Percentiles rank a stretch among this genome's conserved stretches.
These are phyloP conservation scores for Fusarium heterosporum DNA, from an alignment of 2,329 filamentous ascomycete genomes.

Conservation along the genomic window DNA sequence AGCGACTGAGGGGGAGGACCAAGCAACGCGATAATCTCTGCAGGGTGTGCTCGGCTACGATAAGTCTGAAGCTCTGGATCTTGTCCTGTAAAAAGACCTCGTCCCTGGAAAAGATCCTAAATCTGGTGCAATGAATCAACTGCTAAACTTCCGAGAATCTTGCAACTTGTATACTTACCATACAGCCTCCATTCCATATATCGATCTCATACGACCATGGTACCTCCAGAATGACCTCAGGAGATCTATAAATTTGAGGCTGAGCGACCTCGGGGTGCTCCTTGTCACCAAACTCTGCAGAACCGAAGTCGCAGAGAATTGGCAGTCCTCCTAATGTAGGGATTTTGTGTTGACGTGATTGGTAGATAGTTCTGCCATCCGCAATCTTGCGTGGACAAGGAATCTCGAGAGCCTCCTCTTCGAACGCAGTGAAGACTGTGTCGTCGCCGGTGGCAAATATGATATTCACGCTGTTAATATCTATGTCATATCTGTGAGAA, in stretches of 20 bases:
- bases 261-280: conserved; percentile 51
- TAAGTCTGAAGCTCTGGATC: conserved; percentile 56
- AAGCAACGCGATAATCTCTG: conserved; percentile 61
- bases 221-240: too few relatives aligned
- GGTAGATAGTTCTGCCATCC: conserved; percentile 56
- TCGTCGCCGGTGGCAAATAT: conserved; percentile 57
- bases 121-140: too few relatives aligned
- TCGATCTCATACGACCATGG: too few relatives aligned
- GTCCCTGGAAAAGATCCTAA: too few relatives aligned
- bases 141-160: too few relatives aligned
- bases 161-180: too few relatives aligned
- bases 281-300: conserved; percentile 53
- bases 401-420: conserved; percentile 53
- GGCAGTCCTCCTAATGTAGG: conserved; percentile 50
- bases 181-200: too few relatives aligned
- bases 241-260: too few relatives aligned
- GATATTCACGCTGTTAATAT: conserved; percentile 59
- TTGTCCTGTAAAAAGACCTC: conserved; percentile 56
- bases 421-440: conserved; percentile 54
- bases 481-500: too few relatives aligned
- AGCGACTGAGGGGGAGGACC: conserved; percentile 56
- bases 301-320: conserved; percentile 63
- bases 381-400: conserved; percentile 58
- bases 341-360: conserved; percentile 54
- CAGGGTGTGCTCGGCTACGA: conserved; percentile 59